Conservation (phyloP, 2,329 filamentous ascomycete genomes). For the Zopfia rhizophila region DNA sequence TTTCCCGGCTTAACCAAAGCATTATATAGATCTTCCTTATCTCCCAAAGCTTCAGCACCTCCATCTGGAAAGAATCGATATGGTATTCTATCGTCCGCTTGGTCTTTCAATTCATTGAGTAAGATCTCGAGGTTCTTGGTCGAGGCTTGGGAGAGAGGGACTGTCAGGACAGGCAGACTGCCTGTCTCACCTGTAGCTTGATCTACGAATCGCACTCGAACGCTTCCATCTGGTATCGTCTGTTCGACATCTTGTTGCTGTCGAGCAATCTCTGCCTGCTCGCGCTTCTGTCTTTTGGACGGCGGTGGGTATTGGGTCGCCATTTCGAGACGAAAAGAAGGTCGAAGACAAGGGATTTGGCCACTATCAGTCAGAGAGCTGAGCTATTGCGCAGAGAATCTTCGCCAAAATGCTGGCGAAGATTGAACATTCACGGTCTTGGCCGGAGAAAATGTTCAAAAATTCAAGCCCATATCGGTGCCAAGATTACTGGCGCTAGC, state of each 20-base stretch:
- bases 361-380: too few species aligned
- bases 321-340: conserved; percentile 62
- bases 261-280: conserved; percentile 75
- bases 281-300: conserved; percentile 86
- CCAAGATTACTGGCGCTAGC: conserved; percentile 9
- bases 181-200: conserved; percentile 75
- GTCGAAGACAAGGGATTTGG: too few species aligned
- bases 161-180: conserved; percentile 73
- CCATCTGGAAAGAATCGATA: conserved; percentile 71
- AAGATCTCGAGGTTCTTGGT: conserved; percentile 91
- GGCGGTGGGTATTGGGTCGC: conserved; percentile 84
- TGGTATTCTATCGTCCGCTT: conserved; percentile 71
- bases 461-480: conserved; percentile 4
- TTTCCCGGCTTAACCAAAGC: conserved; percentile 54
- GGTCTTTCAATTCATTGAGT: conserved; percentile 82
- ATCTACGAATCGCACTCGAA: conserved; percentile 89
- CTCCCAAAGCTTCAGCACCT: conserved; percentile 55
- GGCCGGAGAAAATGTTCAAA: too few species aligned
- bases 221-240: conserved; percentile 74
- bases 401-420: too few species aligned
- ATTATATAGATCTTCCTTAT: conserved; percentile 58
- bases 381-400: too few species aligned
- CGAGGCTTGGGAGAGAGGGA: conserved; percentile 84
- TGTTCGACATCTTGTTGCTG: conserved; percentile 79
- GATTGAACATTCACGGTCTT: too few species aligned